phyloP scores from a whole-genome alignment of 2,329 filamentous ascomycete species.

The Beauveria pseudobassiana region DNA sequence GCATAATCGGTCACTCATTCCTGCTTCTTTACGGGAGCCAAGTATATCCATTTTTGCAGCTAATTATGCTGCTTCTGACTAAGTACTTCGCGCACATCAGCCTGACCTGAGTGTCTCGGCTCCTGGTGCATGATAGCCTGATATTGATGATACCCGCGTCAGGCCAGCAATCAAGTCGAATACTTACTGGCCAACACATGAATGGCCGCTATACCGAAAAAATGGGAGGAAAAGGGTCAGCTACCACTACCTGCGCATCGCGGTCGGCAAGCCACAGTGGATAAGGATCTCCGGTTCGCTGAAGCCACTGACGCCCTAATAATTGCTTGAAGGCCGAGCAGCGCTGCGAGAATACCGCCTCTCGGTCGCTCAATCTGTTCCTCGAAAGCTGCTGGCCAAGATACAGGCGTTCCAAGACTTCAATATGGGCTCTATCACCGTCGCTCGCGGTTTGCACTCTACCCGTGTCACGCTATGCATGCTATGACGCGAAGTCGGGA shows the following conservation, averaged over 20 bases:
- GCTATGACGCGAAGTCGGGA: neutral
- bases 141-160: too few species aligned
- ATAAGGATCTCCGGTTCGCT: neutral
- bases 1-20: too few species aligned
- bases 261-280: constrained; percentile 4
- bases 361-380: neutral
- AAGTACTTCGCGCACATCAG: too few species aligned
- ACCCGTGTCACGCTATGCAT: neutral
- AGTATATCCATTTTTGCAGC: too few species aligned
- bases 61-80: too few species aligned
- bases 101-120: too few species aligned
- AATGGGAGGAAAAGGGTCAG: neutral
- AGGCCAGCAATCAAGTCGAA: too few species aligned
- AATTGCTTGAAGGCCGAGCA: neutral
- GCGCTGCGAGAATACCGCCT: neutral
- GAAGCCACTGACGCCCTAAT: neutral
- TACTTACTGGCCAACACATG: neutral
- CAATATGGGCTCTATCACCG: neutral
- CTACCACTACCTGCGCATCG: neutral
- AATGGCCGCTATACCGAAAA: neutral
- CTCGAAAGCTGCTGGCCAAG: neutral
- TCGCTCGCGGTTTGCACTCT: neutral
- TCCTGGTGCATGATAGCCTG: too few species aligned
- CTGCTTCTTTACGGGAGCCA: too few species aligned
- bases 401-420: neutral